Evolutionary conservation across 371 early-diverging fungal species (phyloP).

Genomic region (Actinomucor elegans): DNA sequence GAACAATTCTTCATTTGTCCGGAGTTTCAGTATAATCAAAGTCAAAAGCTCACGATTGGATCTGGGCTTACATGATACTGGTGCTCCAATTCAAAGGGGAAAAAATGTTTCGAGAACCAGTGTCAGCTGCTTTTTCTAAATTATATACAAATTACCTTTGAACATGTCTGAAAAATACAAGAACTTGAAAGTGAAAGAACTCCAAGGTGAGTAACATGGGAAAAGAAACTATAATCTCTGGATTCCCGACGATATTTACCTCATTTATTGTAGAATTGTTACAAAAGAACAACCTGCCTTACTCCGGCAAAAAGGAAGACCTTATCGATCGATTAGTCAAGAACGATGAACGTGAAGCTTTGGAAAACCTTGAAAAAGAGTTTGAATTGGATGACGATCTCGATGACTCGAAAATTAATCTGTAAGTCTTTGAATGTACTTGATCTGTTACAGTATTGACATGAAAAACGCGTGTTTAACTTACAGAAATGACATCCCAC

Average conservation of each 20-base stretch:
- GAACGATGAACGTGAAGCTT: conserved; percentile 52
- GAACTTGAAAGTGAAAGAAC: conserved; percentile 62
- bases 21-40: too few relatives aligned
- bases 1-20: too few relatives aligned
- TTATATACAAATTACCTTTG: too few relatives aligned
- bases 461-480: too few relatives aligned
- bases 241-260: background rate
- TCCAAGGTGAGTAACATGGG: conserved; percentile 53
- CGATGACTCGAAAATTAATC: conserved; percentile 27
- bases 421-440: too few relatives aligned
- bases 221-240: background rate
- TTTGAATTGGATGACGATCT: conserved; percentile 40
- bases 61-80: too few relatives aligned
- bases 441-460: too few relatives aligned
- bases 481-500: background rate
- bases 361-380: conserved; percentile 48
- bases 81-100: too few relatives aligned
- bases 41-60: too few relatives aligned
- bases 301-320: conserved; percentile 69
- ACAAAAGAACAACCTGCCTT: conserved; percentile 55
- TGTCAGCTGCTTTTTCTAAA: too few relatives aligned
- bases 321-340: conserved; percentile 61
- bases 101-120: too few relatives aligned
- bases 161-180: conserved; percentile 52
- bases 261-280: conserved; percentile 44